Base-by-base conservation (phyloP, 2,329 filamentous ascomycete genomes). In the Neonectria coccinea region DNA sequence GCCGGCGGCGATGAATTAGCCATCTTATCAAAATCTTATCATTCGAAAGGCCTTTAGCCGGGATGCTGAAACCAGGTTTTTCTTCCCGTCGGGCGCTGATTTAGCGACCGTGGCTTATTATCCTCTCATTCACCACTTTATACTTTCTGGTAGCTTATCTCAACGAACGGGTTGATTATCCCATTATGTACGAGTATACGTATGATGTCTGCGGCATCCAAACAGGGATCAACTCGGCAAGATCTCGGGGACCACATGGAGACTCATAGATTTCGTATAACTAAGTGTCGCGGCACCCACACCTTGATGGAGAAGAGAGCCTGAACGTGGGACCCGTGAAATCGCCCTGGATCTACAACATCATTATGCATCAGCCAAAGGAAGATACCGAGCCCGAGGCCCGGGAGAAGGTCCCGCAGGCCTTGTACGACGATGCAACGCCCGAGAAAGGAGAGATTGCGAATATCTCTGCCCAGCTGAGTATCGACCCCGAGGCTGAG, bases 391-490 rank as follows among this genome's bases (percentile, higher is more conserved):
- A 47, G 33, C 18, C 41, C 42, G 51, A 62, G 25, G 58, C 58
- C 59, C 47, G 44, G 25, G 41, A 42, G n/a, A 63, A 63, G 60
- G 31, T 25, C 22, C 60, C 54, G 42, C 60, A 50, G 12, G 9
- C 41, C 31, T 58, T 42, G 33, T 56, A 39, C 3, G 51, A 54
- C 9, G 60, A 63, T 12, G 48, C 29, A 9, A 33, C n/a, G 1
- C 60, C 55, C 22, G 60, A 63, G 42, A 64, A 64, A 51, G 56
- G 61, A 36, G 56, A 64, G n/a, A 22, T 64, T 10, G 27, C 50
- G 29, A 56, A 59, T 42, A 60, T 64, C 14, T 64, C 61, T 6
- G 61, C 61, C 31, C 45, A 48, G 51, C 51, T 39, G 56, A 64
- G 61, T 51, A 64, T 64, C 33, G 61, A 64, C 27, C 61, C 61